These are phyloP conservation scores for Lineolata rhizophorae DNA, from an alignment of 495 filamentous ascomycete species.

Conservation along the genomic window DNA sequence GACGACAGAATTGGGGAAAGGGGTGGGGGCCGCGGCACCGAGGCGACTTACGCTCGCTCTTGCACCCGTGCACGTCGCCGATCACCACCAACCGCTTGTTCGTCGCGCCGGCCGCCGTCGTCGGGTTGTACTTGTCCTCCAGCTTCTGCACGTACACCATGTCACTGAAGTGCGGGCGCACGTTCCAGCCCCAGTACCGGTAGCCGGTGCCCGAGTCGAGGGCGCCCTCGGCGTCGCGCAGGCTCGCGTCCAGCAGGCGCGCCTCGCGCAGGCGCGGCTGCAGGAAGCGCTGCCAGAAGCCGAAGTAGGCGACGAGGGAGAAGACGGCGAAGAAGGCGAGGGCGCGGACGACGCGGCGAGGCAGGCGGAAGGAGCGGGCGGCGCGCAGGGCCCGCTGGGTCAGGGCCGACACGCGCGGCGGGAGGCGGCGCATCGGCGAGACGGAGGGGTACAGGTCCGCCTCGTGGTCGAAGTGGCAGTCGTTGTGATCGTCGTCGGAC, in stretches of 20 bases:
- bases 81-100: conserved; percentile 40
- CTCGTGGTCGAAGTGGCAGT: too few species aligned
- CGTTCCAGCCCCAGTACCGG: conserved; percentile 28
- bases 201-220: conserved; percentile 9
- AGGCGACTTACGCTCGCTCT: conserved; percentile 28
- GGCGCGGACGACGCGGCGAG: neutral
- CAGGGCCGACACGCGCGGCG: neutral
- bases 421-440: too few species aligned
- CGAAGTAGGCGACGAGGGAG: neutral
- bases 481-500: too few species aligned
- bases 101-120: conserved; percentile 3
- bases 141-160: conserved; percentile 25
- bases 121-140: conserved; percentile 20
- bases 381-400: too few species aligned
- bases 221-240: conserved; percentile 15
- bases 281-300: conserved; percentile 6
- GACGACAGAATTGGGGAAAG: neutral
- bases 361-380: neutral
- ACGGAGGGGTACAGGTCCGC: too few species aligned
- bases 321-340: neutral
- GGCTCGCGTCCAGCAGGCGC: conserved; percentile 18
- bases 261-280: conserved; percentile 16
- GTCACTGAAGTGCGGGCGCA: conserved; percentile 24
- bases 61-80: conserved; percentile 83
- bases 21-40: conserved; percentile 1